These are phyloP conservation scores for Aspergillus sergii DNA, from an alignment of 2,329 filamentous ascomycete species.

Conservation along the genomic window DNA sequence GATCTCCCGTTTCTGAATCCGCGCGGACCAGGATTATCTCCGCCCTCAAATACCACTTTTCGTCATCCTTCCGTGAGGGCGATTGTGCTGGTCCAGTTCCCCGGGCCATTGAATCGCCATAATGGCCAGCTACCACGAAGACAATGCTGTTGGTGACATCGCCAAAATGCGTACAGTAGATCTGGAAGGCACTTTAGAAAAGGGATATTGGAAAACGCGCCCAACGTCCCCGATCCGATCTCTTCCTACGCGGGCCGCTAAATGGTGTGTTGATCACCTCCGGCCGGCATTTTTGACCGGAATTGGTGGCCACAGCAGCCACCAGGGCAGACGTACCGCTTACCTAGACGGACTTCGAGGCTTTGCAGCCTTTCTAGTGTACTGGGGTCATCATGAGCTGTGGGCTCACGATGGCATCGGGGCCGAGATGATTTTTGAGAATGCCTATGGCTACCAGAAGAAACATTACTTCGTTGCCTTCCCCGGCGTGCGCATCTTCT, in stretches of 20 bases:
- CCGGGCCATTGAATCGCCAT: neutral
- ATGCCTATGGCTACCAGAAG: slow-evolving; percentile 49
- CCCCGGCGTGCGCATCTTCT: slow-evolving; percentile 62
- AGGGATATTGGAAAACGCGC: neutral
- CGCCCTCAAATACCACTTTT: neutral
- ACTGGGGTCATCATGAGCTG: slow-evolving; percentile 62
- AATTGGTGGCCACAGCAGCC: slow-evolving; percentile 6
- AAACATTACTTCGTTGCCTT: slow-evolving; percentile 56
- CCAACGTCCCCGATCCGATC: neutral
- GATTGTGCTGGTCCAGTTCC: neutral
- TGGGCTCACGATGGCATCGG: slow-evolving; percentile 55
- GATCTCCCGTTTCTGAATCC: neutral
- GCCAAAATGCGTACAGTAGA: slow-evolving; percentile 3
- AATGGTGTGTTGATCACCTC: slow-evolving; percentile 1
- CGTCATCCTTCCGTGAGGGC: neutral
- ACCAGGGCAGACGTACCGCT: slow-evolving; percentile 51
- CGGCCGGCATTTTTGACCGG: slow-evolving; percentile 1
- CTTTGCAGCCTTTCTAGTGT: slow-evolving; percentile 68
- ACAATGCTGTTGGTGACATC: neutral
- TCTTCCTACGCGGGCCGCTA: neutral
- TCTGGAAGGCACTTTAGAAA: neutral
- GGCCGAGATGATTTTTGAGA: slow-evolving; percentile 51
- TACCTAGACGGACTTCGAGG: slow-evolving; percentile 68
- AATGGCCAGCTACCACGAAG: neutral
- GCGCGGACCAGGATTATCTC: neutral